Evolutionary conservation across 2,329 filamentous ascomycete species (phyloP), one percentile per base, ranked within the genome.

Genomic region (Chaetothyriales sp.): DNA sequence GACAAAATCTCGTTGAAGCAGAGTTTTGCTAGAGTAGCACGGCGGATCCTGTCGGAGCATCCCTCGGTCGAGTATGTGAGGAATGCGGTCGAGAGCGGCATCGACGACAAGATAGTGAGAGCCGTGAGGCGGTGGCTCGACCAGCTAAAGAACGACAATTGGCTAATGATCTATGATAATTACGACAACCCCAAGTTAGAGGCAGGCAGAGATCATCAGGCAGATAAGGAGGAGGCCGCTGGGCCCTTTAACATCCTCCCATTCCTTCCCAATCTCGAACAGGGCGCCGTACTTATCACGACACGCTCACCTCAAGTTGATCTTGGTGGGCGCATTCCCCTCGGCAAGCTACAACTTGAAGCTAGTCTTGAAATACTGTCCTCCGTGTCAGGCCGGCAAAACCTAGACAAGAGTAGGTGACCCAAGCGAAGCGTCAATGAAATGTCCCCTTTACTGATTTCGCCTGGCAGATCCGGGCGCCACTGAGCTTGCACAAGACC

Each of bases 1-100:
- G 64, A 67, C 25, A 61, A 68, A 57, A 52, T 58, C 18, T 64
- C 64, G 5, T 49, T 73, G 2, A 61, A 65, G 52, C 61, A 64
- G 43, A 69, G 67, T 43, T 50, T 58, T 15, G 44, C 15, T n/a
- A n/a, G 42, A 19, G 18, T 43, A 3, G 42, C 18, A 43, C n/a
- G 42, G 42, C 42, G 42, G n/a, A 43, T 43, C 42, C 3, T 5
- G 8, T 19, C 15, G 3, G n/a, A 43, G 42, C 18, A 43, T 43
- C 42, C 42, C 22, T 25, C 22, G 22, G 22, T 25, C 22, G 22
- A 25, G 6, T 25, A 25, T 6, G 22, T 25, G 22, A 25, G 6
- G 22, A 25, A 25, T 25, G 22, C 22, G 22, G 22, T 25, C 22
- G 22, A 25, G 22, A 25, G 22, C 22, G 22, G 22, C 22, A 25